These are phyloP conservation scores for Suhomyces yuchorum DNA, from an alignment of 1,139 yeast species.

Conservation along the genomic window DNA sequence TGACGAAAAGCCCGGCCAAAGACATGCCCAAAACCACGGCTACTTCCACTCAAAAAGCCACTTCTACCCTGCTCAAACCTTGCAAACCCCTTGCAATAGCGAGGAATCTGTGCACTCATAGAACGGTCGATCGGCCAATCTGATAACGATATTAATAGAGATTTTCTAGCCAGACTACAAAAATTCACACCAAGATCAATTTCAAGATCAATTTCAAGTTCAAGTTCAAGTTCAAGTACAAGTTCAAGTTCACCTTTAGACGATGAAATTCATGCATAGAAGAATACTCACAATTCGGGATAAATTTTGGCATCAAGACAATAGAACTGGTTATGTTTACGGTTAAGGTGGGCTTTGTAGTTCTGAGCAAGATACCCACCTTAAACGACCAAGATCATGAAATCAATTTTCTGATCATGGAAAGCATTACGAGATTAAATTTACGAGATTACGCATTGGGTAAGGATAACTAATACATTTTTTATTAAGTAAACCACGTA, in stretches of 20 bases:
- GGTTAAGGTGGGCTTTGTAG: too few species aligned
- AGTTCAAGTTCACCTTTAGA: too few species aligned
- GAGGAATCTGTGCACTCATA: slow-evolving; percentile 1
- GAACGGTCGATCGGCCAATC: too few species aligned
- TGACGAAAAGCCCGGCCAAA: background rate
- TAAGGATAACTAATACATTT: slow-evolving; percentile 1
- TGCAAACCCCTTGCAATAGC: slow-evolving; percentile 12
- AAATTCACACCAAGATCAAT: too few species aligned
- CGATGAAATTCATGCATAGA: too few species aligned
- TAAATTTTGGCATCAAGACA: background rate
- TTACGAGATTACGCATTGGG: slow-evolving; percentile 3
- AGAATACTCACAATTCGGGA: too few species aligned
- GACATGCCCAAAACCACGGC: background rate
- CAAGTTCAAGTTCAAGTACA: too few species aligned
- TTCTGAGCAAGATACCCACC: background rate
- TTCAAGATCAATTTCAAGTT: too few species aligned
- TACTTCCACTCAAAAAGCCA: slow-evolving; percentile 7
- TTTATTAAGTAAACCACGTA: background rate
- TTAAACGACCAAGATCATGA: background rate
- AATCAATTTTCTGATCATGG: background rate
- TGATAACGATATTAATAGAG: too few species aligned
- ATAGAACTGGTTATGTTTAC: background rate
- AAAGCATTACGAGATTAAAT: background rate
- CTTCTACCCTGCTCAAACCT: slow-evolving; percentile 1
- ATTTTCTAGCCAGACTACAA: too few species aligned